A percentile compares a stretch with the other conserved stretches of the same genome.
phyloP scores from a whole-genome alignment of 306 rosid species.

The Citrullus colocynthis region DNA sequence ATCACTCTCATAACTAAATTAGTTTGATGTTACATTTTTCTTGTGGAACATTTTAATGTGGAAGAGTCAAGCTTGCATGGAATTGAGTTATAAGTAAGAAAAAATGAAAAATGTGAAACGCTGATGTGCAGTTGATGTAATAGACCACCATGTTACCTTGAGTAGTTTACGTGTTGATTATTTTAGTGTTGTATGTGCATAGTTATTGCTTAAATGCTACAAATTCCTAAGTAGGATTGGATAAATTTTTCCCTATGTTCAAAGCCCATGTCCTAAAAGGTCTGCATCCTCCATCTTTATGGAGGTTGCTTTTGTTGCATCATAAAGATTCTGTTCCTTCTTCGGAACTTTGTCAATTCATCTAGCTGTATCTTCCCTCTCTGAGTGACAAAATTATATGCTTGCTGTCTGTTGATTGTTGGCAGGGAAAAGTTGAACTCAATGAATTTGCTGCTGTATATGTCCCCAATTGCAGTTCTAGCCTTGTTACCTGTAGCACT shows the following conservation, averaged over 20 bases:
- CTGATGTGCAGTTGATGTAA: background rate
- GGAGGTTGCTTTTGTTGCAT: background rate
- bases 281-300: background rate
- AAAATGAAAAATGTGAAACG: background rate
- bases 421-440: constrained; percentile 95
- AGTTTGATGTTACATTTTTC: background rate
- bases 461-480: constrained; percentile 82
- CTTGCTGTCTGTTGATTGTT: constrained; percentile 8
- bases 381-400: background rate
- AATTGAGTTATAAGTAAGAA: background rate
- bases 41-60: background rate
- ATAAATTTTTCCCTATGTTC: background rate
- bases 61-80: background rate
- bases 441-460: constrained; percentile 84
- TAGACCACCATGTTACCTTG: background rate
- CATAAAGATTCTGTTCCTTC: background rate
- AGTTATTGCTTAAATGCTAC: background rate
- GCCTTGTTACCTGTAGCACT: constrained; percentile 81
- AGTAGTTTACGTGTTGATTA: background rate
- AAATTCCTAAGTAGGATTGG: background rate
- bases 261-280: background rate
- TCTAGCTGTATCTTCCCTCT: background rate
- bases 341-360: background rate
- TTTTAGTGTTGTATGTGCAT: background rate
- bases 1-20: background rate